phyloP scores from a whole-genome alignment of 176 grass and related monocot species.

The Typha latifolia region DNA sequence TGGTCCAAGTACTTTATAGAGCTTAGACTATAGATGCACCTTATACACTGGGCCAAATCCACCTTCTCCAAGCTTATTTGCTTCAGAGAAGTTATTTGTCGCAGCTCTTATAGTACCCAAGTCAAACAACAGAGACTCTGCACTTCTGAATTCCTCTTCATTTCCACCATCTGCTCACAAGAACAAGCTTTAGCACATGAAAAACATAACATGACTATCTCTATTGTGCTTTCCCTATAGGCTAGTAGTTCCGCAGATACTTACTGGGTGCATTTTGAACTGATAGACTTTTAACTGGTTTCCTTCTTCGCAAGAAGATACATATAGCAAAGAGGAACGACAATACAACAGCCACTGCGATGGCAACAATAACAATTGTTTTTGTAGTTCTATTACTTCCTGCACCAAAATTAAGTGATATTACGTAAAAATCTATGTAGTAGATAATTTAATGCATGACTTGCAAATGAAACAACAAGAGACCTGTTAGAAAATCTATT shows the following conservation, averaged over 20 bases:
- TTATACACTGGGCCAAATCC: conserved; percentile 58
- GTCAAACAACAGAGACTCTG: conserved; percentile 26
- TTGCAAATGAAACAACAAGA: too few species aligned
- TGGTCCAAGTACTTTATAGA: neutral
- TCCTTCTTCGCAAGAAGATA: conserved; percentile 8
- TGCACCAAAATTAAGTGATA: neutral
- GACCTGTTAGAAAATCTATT: too few species aligned
- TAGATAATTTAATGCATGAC: too few species aligned
- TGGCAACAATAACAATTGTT: conserved; percentile 13
- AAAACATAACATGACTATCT: neutral
- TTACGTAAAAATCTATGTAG: neutral
- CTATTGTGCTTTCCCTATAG: neutral
- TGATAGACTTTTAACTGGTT: neutral
- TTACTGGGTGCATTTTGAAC: neutral
- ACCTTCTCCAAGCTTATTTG: conserved; percentile 48
- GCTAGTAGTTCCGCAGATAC: neutral
- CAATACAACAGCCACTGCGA: conserved; percentile 11
- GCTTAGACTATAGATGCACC: neutral
- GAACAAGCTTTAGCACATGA: too few species aligned
- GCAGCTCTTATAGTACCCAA: conserved; percentile 26
- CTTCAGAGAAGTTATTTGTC: conserved; percentile 43
- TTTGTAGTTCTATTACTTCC: neutral
- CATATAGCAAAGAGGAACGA: conserved; percentile 16
- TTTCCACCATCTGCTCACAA: too few species aligned
- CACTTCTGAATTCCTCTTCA: conserved; percentile 19